A percentile compares a stretch with the other conserved stretches of the same genome.
Conservation (phyloP, 352 stramenopile species). For the Aphanomyces stellatus region DNA sequence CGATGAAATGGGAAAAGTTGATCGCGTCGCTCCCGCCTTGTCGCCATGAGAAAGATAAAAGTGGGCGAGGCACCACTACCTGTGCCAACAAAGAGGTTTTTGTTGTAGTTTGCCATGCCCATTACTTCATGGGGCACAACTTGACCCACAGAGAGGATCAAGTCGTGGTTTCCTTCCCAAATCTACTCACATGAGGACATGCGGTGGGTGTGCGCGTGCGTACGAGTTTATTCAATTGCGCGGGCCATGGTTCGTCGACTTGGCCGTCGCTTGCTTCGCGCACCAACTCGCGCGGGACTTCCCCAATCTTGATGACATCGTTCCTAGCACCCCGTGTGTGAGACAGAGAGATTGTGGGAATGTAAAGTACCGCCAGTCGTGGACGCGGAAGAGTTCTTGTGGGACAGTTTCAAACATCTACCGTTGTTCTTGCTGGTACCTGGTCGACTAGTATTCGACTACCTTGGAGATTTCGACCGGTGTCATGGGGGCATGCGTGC, state of each 20-base stretch:
- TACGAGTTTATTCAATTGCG: constrained; percentile 94
- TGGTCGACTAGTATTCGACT: neutral
- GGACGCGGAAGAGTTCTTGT: constrained; percentile 84
- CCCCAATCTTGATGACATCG: constrained; percentile 93
- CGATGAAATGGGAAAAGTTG: constrained; percentile 98
- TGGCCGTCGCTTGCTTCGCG: constrained; percentile 89
- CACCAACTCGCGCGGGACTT: constrained; percentile 91
- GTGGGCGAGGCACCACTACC: too few species aligned
- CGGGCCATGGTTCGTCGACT: constrained; percentile 93
- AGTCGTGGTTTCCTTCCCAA: constrained; percentile 88
- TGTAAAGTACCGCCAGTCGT: constrained; percentile 88
- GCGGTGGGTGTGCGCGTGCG: constrained; percentile 11
- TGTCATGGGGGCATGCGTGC: constrained; percentile 96
- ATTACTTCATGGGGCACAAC: constrained; percentile 97
- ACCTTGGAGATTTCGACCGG: constrained; percentile 81
- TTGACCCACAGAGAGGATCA: constrained; percentile 95
- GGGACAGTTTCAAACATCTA: constrained; percentile 92
- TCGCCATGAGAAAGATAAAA: too few species aligned
- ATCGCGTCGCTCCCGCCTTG: constrained; percentile 87
- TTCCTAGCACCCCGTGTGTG: too few species aligned
- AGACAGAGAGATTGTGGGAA: too few species aligned
- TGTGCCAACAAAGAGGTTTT: constrained; percentile 97
- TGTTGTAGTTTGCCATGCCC: constrained; percentile 99
- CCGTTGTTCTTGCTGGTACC: neutral
- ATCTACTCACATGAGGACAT: constrained; percentile 35